Evolutionary conservation across 345 rosid genomes (phyloP).

Genomic region (Brassica napus): Da-Ae NC_063448.1:2522501-2523000

Average conservation of each 20-base stretch:
- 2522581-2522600: slow-evolving; percentile 47
- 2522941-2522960: background rate
- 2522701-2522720: slow-evolving; percentile 43
- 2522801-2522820: slow-evolving; percentile 60
- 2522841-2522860: slow-evolving; percentile 53
- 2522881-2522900: slow-evolving; percentile 60
- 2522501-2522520: background rate
- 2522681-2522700: slow-evolving; percentile 42
- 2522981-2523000: slow-evolving; percentile 38
- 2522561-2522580: background rate
- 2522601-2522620: slow-evolving; percentile 41
- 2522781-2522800: slow-evolving; percentile 54
- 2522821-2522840: slow-evolving; percentile 53
- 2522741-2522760: slow-evolving; percentile 55
- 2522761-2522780: slow-evolving; percentile 52
- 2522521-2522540: background rate
- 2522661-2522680: slow-evolving; percentile 48
- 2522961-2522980: background rate
- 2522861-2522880: slow-evolving; percentile 50
- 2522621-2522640: slow-evolving; percentile 44
- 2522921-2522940: background rate
- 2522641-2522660: slow-evolving; percentile 59
- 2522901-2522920: slow-evolving; percentile 47
- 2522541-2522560: background rate
- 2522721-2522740: slow-evolving; percentile 69